These are phyloP conservation scores for Cydonia oblonga DNA, from an alignment of 331 rosid genomes.

Conservation along the genomic window DNA sequence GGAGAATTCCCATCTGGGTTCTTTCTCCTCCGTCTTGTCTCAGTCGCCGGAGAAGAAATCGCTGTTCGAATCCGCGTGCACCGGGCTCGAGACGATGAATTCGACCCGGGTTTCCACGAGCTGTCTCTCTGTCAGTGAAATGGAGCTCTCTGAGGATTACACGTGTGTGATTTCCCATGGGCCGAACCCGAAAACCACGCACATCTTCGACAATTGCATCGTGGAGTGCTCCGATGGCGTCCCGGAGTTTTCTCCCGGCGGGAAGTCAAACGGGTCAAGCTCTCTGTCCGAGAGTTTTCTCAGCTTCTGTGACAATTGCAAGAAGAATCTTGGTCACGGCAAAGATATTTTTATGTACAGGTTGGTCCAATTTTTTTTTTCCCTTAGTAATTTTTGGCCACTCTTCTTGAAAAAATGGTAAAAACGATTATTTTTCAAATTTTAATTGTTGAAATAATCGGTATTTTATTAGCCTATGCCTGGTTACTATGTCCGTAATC, in stretches of 20 bases:
- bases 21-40: slow-evolving; percentile 24
- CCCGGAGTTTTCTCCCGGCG: slow-evolving; percentile 23
- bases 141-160: slow-evolving; percentile 83
- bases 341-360: slow-evolving; percentile 93
- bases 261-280: slow-evolving; percentile 12
- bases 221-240: slow-evolving; percentile 48
- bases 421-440: too few relatives aligned
- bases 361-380: slow-evolving; percentile 16
- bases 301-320: slow-evolving; percentile 63
- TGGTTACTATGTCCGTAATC: too few relatives aligned
- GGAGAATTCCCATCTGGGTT: slow-evolving; percentile 31
- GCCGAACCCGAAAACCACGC: slow-evolving; percentile 72
- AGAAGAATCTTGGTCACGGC: slow-evolving; percentile 59
- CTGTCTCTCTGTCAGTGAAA: slow-evolving; percentile 51
- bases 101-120: slow-evolving; percentile 30
- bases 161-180: slow-evolving; percentile 73
- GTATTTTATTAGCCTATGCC: too few relatives aligned
- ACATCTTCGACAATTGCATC: slow-evolving; percentile 61
- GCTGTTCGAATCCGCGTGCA: slow-evolving; percentile 12
- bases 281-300: slow-evolving; percentile 47
- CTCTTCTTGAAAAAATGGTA: too few relatives aligned
- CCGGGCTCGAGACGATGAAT: slow-evolving; percentile 13
- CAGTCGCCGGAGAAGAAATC: slow-evolving; percentile 25
- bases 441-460: not conserved
- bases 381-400: not conserved